These are phyloP conservation scores for Anthoceros angustus DNA, from an alignment of 225 moss, liverwort and hornwort genomes.

Conservation along the genomic window DNA sequence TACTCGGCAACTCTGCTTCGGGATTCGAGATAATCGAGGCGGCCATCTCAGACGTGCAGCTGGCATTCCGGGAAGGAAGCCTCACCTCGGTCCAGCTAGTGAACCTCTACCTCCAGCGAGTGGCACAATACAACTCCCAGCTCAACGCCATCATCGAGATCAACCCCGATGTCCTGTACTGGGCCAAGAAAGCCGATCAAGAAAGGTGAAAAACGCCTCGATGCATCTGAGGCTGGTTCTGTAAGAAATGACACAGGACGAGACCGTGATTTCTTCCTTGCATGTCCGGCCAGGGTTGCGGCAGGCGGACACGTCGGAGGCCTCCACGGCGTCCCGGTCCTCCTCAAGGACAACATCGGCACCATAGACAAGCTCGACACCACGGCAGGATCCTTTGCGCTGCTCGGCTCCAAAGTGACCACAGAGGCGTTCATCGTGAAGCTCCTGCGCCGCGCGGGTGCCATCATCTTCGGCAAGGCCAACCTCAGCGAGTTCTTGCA, in stretches of 20 bases:
- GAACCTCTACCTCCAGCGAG: constrained; percentile 12
- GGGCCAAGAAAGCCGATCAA: constrained; percentile 14
- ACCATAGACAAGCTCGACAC: constrained; percentile 8
- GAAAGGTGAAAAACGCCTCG: not conserved
- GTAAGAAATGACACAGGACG: not conserved
- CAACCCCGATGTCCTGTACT: constrained; percentile 17
- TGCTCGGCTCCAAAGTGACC: constrained; percentile 3
- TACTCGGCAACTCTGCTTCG: constrained; percentile 4
- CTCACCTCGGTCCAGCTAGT: constrained; percentile 15
- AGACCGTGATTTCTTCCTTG: not conserved
- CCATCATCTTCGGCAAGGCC: constrained; percentile 7
- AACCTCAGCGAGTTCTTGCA: constrained; percentile 1
- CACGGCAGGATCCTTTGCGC: constrained; percentile 5
- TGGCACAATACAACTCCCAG: constrained; percentile 11
- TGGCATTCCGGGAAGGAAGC: constrained; percentile 9
- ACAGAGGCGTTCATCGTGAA: not conserved
- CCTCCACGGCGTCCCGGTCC: constrained; percentile 19
- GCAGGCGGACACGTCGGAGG: constrained; percentile 18
- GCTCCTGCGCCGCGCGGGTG: constrained; percentile 3
- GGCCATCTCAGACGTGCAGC: constrained; percentile 11
- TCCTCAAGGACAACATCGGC: constrained; percentile 19
- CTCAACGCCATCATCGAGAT: constrained; percentile 15
- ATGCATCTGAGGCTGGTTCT: not conserved
- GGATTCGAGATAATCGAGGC: constrained; percentile 8
- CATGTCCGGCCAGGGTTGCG: not conserved